Evolutionary conservation across 345 rosid species (phyloP).

Genomic region (Brassica napus): DNA sequence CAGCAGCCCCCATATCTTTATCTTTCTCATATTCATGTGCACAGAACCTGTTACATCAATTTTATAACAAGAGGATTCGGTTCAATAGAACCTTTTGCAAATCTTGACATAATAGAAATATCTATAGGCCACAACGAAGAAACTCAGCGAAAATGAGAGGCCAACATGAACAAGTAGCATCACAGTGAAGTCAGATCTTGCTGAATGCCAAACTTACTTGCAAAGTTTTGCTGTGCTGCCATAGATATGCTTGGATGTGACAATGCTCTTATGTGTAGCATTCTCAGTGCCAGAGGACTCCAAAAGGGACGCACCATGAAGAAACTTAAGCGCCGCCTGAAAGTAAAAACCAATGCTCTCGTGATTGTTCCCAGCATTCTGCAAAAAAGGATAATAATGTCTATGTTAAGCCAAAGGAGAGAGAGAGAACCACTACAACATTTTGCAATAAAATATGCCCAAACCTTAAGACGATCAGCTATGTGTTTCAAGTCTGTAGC

Average conservation of each 20-base stretch:
- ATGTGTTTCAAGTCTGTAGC: constrained; percentile 86
- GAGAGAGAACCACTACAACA: not conserved
- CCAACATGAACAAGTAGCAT: constrained; percentile 31
- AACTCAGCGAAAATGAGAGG: constrained; percentile 11
- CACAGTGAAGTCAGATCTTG: constrained; percentile 25
- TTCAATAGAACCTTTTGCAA: constrained; percentile 22
- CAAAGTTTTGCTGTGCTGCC: constrained; percentile 60
- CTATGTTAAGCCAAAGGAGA: constrained; percentile 24
- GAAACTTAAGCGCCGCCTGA: constrained; percentile 76
- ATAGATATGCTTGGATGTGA: constrained; percentile 53
- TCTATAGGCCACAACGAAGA: constrained; percentile 12
- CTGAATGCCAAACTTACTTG: constrained; percentile 55
- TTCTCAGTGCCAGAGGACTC: constrained; percentile 53
- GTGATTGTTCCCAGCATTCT: constrained; percentile 54
- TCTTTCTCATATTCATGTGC: constrained; percentile 90
- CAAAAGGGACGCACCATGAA: constrained; percentile 64
- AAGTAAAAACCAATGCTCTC: constrained; percentile 69
- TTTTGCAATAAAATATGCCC: constrained; percentile 13
- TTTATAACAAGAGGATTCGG: not conserved
- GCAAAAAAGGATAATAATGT: constrained; percentile 24
- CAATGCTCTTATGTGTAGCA: constrained; percentile 47
- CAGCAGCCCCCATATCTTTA: constrained; percentile 90
- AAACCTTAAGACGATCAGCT: constrained; percentile 94
- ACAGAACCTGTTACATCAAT: constrained; percentile 63
- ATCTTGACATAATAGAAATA: constrained; percentile 22